Conservation (phyloP, 305 asterid species). For the Fraxinus dipetala region DNA sequence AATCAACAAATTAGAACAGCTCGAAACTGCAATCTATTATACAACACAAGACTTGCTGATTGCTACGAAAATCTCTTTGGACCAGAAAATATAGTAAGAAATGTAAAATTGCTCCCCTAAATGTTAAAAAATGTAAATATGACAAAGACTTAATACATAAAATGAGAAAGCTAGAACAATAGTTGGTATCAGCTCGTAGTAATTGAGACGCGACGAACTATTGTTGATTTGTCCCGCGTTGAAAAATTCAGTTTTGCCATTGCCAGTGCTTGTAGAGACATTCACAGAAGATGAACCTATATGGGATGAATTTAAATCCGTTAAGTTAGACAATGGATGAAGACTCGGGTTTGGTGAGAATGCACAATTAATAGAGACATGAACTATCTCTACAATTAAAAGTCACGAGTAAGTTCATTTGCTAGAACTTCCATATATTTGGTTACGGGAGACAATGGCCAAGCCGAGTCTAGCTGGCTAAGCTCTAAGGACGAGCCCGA, state of each 20-base stretch:
- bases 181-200: slow-evolving; percentile 5
- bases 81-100: background rate
- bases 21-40: background rate
- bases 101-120: background rate
- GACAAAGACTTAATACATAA: slow-evolving; percentile 13
- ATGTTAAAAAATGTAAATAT: slow-evolving; percentile 25
- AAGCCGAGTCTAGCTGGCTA: background rate
- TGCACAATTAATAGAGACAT: background rate
- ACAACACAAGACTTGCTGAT: background rate
- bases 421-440: background rate
- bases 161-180: slow-evolving; percentile 24
- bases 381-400: background rate
- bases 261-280: slow-evolving; percentile 34
- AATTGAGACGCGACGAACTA: slow-evolving; percentile 8
- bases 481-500: background rate
- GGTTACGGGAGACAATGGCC: background rate
- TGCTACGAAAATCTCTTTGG: background rate
- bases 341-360: background rate
- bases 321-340: background rate
- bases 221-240: slow-evolving; percentile 39
- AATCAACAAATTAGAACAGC: background rate
- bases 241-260: slow-evolving; percentile 43
- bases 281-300: slow-evolving; percentile 45
- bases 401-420: background rate
- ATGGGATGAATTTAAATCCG: background rate